These are phyloP conservation scores for Olyra latifolia DNA, from an alignment of 176 grass and related monocot species.

Conservation along the genomic window DNA sequence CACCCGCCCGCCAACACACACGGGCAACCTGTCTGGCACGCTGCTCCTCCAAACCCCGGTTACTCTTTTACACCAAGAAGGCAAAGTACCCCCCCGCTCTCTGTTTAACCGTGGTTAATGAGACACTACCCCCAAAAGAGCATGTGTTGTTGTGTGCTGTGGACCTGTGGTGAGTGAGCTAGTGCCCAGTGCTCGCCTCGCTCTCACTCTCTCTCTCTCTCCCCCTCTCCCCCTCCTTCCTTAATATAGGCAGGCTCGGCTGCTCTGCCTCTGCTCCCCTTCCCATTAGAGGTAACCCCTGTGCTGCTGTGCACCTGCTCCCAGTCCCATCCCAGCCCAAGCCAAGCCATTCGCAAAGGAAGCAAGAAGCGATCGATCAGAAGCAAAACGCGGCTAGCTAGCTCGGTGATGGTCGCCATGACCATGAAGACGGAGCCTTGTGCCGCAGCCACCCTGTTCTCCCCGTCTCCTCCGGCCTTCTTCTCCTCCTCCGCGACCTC, in stretches of 20 bases:
- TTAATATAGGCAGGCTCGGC: neutral
- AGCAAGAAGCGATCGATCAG: neutral
- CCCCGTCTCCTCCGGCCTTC: slow-evolving; percentile 23
- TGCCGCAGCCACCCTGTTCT: slow-evolving; percentile 1
- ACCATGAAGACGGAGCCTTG: neutral
- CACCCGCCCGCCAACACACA: slow-evolving; percentile 1
- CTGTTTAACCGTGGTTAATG: slow-evolving; percentile 1
- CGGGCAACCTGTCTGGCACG: too few relatives aligned
- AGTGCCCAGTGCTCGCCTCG: too few relatives aligned
- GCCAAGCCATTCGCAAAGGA: neutral
- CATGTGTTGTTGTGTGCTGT: too few relatives aligned
- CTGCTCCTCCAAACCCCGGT: slow-evolving; percentile 31
- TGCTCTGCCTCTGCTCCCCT: neutral
- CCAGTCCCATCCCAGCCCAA: neutral
- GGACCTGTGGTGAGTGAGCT: neutral
- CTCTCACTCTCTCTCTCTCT: neutral
- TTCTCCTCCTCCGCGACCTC: slow-evolving; percentile 28
- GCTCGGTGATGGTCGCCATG: slow-evolving; percentile 24
- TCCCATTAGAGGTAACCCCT: slow-evolving; percentile 12
- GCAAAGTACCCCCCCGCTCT: neutral
- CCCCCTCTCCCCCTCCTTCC: neutral
- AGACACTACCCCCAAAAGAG: neutral
- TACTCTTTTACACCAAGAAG: neutral
- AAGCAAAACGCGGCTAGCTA: neutral
- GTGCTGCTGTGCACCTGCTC: neutral